Evolutionary conservation across 768 basidiomycete species (phyloP), one percentile per base, ranked within the genome.

Genomic region (Trichaptum fuscoviolaceum): DNA sequence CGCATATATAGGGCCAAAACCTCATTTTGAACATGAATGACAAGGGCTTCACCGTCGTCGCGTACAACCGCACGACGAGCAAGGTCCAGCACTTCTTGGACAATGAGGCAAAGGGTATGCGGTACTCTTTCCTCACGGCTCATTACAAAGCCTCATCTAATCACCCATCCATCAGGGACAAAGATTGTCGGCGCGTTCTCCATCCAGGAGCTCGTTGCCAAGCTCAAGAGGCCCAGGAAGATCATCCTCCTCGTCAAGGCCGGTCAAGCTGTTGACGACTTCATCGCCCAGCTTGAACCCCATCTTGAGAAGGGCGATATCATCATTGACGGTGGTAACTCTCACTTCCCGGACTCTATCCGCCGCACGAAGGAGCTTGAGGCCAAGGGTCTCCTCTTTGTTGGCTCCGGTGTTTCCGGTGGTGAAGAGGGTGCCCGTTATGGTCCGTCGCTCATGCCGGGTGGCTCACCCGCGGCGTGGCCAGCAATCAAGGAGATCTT

Each of bases 211-310:
- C 89, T 99, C 70, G 84, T 86, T 75, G 75, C 90, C 35, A 96
- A 98, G 81, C 91, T 99, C 80, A 95, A 96, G 85, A 86, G 79
- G 67, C 97, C 97, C 65, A 90, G 97, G 80, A 95, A 97, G 81
- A 96, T 99, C 77, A 87, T 99, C 76, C 90, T 99, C 68, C 93
- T 99, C 75, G 97, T 99, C 79, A 98, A 99, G 84, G 97, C 97
- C 68, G 97, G 97, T 68, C 77, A 86, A 67, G 96, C 97, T 70
- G 97, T 99, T 67, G 97, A 99, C 81, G 86, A 87, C 75, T 99
- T 99, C 81, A 99, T 99, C 79, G 73, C 80, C 24, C 92, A 94
- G 79, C 90, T 99, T 68, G 85, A 84, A 67, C 95, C 96, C 65
- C 81, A 90, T 77, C 91, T 99, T 71, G 96, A 98, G 77, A 78